phyloP scores from a whole-genome alignment of 805 yeast species.

The Metahyphopichia silvanorum region DNA sequence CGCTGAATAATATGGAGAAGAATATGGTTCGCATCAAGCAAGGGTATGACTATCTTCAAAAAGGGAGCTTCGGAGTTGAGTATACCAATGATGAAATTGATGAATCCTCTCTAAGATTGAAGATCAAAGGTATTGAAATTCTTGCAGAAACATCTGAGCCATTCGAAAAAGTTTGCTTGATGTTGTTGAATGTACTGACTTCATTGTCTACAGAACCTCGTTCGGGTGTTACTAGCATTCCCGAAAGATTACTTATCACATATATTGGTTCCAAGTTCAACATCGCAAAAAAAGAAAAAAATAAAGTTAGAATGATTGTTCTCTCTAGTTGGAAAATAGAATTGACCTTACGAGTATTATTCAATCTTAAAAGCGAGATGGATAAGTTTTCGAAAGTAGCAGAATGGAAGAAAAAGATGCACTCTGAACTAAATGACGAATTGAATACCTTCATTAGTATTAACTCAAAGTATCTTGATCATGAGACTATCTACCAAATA shows the following conservation, averaged over 20 bases:
- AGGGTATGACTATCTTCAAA: conserved; percentile 33
- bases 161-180: conserved; percentile 66
- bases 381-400: conserved; percentile 3
- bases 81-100: conserved; percentile 11
- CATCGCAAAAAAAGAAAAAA: conserved; percentile 22
- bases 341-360: conserved; percentile 46
- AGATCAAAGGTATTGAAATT: conserved; percentile 39
- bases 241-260: conserved; percentile 28
- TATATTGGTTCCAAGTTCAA: conserved; percentile 30
- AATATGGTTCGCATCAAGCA: conserved; percentile 34
- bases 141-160: conserved; percentile 64
- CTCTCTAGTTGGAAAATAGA: conserved; percentile 68
- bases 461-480: conserved; percentile 53
- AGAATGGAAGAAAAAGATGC: conserved; percentile 1
- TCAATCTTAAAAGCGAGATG: conserved; percentile 35
- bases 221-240: conserved; percentile 2
- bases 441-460: conserved; percentile 50
- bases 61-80: conserved; percentile 32
- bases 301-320: conserved; percentile 36
- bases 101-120: conserved; percentile 17
- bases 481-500: conserved; percentile 67
- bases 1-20: conserved; percentile 13
- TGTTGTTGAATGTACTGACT: conserved; percentile 25
- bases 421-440: conserved; percentile 7
- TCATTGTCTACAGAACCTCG: conserved; percentile 1